Percentiles rank a stretch among this genome's conserved stretches.
Evolutionary conservation across 495 filamentous ascomycete genomes (phyloP).

Genomic region (Aspergillus ellipticus): DNA sequence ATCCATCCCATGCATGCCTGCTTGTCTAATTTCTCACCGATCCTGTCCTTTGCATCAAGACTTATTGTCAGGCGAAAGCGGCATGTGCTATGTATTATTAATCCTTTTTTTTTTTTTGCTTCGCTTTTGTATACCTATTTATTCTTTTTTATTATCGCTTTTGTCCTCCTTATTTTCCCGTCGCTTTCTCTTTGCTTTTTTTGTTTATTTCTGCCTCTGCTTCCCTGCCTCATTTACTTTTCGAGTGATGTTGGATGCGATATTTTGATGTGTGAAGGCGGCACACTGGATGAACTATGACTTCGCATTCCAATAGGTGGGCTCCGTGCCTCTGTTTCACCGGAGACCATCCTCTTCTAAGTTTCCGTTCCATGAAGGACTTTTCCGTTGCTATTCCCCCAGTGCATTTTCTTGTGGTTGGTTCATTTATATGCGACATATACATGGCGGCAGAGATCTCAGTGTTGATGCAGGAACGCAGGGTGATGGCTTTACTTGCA

Average conservation of each 20-base stretch:
- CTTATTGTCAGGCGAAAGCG: not conserved
- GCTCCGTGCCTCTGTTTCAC: not conserved
- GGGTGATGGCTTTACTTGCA: not conserved
- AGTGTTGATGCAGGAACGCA: slow-evolving; percentile 1
- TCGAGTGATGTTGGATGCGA: slow-evolving; percentile 3
- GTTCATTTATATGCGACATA: slow-evolving; percentile 9
- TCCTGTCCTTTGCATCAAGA: slow-evolving; percentile 1
- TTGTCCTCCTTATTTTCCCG: not conserved
- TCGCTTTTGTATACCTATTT: slow-evolving; percentile 6
- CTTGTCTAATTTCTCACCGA: slow-evolving; percentile 11
- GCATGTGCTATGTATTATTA: slow-evolving; percentile 16
- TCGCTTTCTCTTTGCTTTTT: not conserved
- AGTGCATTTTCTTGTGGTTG: not conserved
- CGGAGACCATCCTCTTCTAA: not conserved
- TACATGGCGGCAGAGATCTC: slow-evolving; percentile 8
- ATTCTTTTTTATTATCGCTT: not conserved
- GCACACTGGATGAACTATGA: not conserved
- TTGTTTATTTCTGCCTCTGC: slow-evolving; percentile 1
- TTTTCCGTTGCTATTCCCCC: slow-evolving; percentile 1
- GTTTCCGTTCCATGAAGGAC: not conserved
- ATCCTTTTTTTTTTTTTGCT: slow-evolving; percentile 4
- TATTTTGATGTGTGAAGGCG: not conserved
- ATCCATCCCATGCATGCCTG: slow-evolving; percentile 1
- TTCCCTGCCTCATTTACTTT: not conserved
- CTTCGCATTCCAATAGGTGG: not conserved